These are phyloP conservation scores for Parathielavia hyrcaniae DNA, from an alignment of 495 filamentous ascomycete species.

Conservation along the genomic window DNA sequence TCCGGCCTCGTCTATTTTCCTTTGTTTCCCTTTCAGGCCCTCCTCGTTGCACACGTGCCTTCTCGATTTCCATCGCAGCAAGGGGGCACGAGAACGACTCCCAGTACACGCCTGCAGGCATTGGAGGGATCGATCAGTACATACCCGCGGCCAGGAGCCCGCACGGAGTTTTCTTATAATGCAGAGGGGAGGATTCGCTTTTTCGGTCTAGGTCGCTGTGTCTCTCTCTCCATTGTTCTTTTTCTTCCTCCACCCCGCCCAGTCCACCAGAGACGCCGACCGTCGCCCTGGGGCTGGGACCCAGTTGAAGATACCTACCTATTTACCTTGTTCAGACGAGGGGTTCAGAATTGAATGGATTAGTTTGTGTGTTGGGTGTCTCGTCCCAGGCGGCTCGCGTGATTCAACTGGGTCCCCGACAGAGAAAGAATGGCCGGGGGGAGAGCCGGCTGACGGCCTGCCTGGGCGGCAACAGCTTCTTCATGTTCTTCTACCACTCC, in stretches of 20 bases:
- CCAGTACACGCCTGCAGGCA: background rate
- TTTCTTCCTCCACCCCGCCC: background rate
- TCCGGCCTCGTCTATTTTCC: conserved; percentile 13
- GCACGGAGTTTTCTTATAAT: conserved; percentile 1
- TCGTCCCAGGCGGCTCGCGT: background rate
- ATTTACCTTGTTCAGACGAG: background rate
- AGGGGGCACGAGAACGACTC: background rate
- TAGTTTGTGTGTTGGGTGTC: background rate
- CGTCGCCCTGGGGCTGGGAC: background rate
- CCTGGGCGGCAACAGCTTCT: background rate
- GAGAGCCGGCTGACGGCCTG: background rate
- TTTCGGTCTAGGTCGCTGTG: background rate
- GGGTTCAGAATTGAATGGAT: background rate
- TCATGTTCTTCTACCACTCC: background rate
- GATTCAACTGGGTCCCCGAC: conserved; percentile 1
- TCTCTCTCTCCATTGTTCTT: background rate
- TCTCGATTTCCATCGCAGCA: background rate
- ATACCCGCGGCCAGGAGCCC: conserved; percentile 6
- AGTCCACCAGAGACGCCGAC: background rate
- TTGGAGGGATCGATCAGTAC: background rate
- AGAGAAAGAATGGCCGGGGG: background rate
- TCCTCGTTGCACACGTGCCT: background rate
- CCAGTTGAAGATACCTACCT: conserved; percentile 2
- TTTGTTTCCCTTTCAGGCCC: conserved; percentile 13
- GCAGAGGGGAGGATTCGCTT: background rate